Percentiles rank a stretch among this genome's conserved stretches.
Evolutionary conservation across 805 yeast species (phyloP).

Genomic region (Ogataea dorogensis): DNA sequence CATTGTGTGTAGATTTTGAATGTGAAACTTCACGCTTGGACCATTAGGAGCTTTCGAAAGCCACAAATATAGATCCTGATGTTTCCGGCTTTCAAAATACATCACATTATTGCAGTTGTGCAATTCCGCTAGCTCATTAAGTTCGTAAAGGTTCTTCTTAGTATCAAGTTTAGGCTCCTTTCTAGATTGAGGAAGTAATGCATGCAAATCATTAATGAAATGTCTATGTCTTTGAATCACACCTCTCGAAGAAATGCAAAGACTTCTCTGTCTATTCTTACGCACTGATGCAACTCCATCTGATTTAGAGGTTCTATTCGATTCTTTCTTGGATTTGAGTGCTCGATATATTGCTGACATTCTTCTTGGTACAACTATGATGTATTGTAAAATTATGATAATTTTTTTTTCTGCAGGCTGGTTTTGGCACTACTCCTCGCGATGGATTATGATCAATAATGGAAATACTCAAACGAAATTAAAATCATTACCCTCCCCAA

Average conservation of each 20-base stretch:
- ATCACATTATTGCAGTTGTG: conserved; percentile 95
- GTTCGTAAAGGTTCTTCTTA: conserved; percentile 80
- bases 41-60: conserved; percentile 96
- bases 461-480: too few species aligned
- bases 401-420: background rate
- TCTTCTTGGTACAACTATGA: background rate
- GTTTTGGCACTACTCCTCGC: background rate
- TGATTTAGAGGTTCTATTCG: conserved; percentile 37
- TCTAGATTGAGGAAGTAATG: conserved; percentile 88
- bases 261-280: conserved; percentile 83
- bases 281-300: conserved; percentile 36
- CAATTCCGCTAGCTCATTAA: conserved; percentile 94
- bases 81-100: conserved; percentile 95
- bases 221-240: conserved; percentile 95
- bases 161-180: conserved; percentile 95
- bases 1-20: conserved; percentile 93
- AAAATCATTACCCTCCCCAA: too few species aligned
- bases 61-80: conserved; percentile 93
- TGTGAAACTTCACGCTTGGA: conserved; percentile 89
- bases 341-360: conserved; percentile 80
- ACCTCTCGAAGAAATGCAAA: conserved; percentile 91
- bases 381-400: background rate
- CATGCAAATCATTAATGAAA: conserved; percentile 74
- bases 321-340: conserved; percentile 41
- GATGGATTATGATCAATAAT: too few species aligned